These are phyloP conservation scores for Daedaleopsis sinensis DNA, from an alignment of 768 basidiomycete genomes.

Conservation along the genomic window DNA sequence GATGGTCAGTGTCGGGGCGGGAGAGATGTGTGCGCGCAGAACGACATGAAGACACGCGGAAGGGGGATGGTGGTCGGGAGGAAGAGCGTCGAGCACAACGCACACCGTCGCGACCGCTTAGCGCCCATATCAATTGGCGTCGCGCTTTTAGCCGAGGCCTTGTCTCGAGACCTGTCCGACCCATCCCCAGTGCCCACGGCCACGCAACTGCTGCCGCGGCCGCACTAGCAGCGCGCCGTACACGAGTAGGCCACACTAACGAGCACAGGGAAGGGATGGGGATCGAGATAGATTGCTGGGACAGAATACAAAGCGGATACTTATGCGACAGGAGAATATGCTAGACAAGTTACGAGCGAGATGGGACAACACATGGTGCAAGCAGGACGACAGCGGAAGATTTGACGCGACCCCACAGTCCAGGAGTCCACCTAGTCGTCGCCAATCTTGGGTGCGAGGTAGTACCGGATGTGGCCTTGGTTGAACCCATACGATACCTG, in stretches of 20 bases:
- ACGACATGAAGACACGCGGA: not conserved
- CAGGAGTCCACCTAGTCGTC: slow-evolving; percentile 56
- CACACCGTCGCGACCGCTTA: not conserved
- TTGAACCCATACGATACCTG: slow-evolving; percentile 90
- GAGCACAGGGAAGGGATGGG: not conserved
- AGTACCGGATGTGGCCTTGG: slow-evolving; percentile 89
- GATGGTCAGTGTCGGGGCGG: not conserved
- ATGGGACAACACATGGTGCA: not conserved
- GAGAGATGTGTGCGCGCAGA: not conserved
- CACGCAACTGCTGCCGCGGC: not conserved
- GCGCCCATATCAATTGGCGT: not conserved
- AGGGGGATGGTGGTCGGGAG: not conserved
- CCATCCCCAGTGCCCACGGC: not conserved
- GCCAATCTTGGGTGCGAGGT: slow-evolving; percentile 94
- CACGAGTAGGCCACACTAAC: too few relatives aligned
- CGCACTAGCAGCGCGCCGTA: too few relatives aligned
- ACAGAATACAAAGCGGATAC: slow-evolving; percentile 11
- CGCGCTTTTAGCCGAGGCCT: not conserved
- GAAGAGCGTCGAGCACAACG: not conserved
- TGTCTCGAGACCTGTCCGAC: not conserved
- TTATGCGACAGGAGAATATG: slow-evolving; percentile 7
- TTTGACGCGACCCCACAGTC: not conserved
- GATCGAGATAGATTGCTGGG: not conserved
- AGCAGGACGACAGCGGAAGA: not conserved
- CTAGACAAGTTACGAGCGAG: not conserved